Evolutionary conservation across 345 rosid genomes (phyloP).

Genomic region (Lepidium aucheri): DNA sequence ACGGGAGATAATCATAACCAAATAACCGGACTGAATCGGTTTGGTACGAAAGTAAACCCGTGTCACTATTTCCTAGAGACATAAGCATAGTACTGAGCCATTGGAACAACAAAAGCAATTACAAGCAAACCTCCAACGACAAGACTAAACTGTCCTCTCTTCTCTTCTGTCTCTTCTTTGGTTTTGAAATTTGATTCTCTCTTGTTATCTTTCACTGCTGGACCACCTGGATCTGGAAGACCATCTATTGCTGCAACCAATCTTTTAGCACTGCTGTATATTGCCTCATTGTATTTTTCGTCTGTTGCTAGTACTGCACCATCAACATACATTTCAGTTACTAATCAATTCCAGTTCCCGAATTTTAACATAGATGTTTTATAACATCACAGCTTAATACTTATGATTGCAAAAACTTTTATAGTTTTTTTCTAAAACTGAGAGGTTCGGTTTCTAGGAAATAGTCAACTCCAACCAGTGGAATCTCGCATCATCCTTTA

Average conservation of each 20-base stretch:
- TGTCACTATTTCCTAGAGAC: slow-evolving; percentile 60
- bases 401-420: too few relatives aligned
- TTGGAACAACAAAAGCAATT: slow-evolving; percentile 90
- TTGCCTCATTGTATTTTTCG: slow-evolving; percentile 92
- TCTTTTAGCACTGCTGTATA: slow-evolving; percentile 71
- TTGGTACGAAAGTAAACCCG: slow-evolving; percentile 4
- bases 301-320: slow-evolving; percentile 88
- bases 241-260: slow-evolving; percentile 93
- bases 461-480: too few relatives aligned
- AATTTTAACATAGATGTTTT: neutral
- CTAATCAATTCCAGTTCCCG: neutral
- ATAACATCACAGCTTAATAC: neutral
- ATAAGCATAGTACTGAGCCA: slow-evolving; percentile 96
- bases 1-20: neutral
- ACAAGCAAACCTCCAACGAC: slow-evolving; percentile 92
- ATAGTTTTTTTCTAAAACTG: too few relatives aligned
- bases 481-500: too few relatives aligned
- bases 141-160: slow-evolving; percentile 89
- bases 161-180: slow-evolving; percentile 92
- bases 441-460: too few relatives aligned
- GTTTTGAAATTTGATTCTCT: slow-evolving; percentile 86
- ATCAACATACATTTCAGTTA: neutral
- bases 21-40: slow-evolving; percentile 13
- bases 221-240: slow-evolving; percentile 92
- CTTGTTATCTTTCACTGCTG: slow-evolving; percentile 55